Percentiles rank a stretch among this genome's conserved stretches.
Conservation (phyloP, 2,329 filamentous ascomycete genomes). For the Gyromitra esculenta region DNA sequence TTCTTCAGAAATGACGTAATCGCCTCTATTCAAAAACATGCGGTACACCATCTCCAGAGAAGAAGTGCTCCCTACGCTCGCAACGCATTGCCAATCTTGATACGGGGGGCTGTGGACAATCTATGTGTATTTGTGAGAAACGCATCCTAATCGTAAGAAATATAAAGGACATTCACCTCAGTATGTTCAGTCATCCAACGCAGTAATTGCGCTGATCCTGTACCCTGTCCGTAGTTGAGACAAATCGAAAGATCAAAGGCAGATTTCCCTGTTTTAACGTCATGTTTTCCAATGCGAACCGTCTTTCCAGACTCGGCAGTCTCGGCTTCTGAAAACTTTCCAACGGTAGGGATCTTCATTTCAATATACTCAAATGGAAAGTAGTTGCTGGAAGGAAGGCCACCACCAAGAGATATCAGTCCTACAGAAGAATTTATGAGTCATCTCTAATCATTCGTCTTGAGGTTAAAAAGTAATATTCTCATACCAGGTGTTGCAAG, state of each 20-base stretch:
- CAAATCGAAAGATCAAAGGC: constrained; percentile 81
- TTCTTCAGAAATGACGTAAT: constrained; percentile 85
- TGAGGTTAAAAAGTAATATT: not conserved
- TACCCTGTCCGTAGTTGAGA: constrained; percentile 91
- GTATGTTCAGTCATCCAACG: constrained; percentile 95
- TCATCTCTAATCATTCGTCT: not conserved
- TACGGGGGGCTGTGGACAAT: constrained; percentile 88
- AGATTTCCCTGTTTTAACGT: constrained; percentile 72
- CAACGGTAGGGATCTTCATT: constrained; percentile 75
- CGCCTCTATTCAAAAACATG: constrained; percentile 79
- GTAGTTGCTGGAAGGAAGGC: constrained; percentile 85
- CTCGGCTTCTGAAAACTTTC: constrained; percentile 76
- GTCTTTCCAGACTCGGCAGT: constrained; percentile 70
- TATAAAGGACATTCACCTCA: constrained; percentile 65
- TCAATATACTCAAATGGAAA: constrained; percentile 87
- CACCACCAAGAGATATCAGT: constrained; percentile 86
- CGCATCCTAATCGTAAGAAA: not conserved
- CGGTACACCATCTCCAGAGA: constrained; percentile 84
- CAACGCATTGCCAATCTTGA: constrained; percentile 84
- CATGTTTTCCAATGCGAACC: constrained; percentile 81
- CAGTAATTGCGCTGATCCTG: constrained; percentile 84
- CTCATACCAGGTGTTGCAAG: constrained; percentile 74
- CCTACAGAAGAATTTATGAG: constrained; percentile 34
- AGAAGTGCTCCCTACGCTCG: constrained; percentile 87
- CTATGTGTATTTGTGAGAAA: constrained; percentile 57